Conservation (phyloP, 2,329 filamentous ascomycete species). For the Dactylellina haptotyla region DNA sequence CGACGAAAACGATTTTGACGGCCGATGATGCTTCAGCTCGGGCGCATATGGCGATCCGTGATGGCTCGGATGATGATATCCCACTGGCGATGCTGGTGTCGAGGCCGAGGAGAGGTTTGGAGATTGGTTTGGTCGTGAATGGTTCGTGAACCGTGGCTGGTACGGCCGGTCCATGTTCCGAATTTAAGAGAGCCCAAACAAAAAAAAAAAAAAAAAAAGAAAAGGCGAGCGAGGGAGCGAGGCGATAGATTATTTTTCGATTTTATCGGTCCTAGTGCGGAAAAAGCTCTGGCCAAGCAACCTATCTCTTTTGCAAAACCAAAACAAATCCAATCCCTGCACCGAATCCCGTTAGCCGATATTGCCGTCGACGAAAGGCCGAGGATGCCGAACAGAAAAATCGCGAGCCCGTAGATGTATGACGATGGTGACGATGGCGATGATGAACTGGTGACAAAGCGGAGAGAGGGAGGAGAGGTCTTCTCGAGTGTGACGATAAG, state of each 20-base stretch:
- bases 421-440: too few relatives aligned
- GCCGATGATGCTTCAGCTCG: constrained; percentile 49
- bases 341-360: constrained; percentile 15
- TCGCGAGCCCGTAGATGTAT: constrained; percentile 8
- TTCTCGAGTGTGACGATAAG: constrained; percentile 50
- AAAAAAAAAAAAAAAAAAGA: constrained; percentile 8
- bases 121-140: constrained; percentile 47
- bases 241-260: too few relatives aligned
- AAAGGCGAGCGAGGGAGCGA: constrained; percentile 19
- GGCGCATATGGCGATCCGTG: constrained; percentile 43
- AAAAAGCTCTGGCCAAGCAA: constrained; percentile 38
- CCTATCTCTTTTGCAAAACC: constrained; percentile 15
- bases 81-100: constrained; percentile 47
- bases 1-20: constrained; percentile 50
- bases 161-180: constrained; percentile 53
- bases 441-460: constrained; percentile 23
- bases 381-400: neutral
- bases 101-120: constrained; percentile 51
- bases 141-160: constrained; percentile 51
- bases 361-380: constrained; percentile 18
- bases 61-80: constrained; percentile 46
- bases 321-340: constrained; percentile 25
- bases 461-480: constrained; percentile 5
- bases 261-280: constrained; percentile 35
- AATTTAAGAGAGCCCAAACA: neutral